These are phyloP conservation scores for Aspergillus fumigatus DNA, from an alignment of 2,329 filamentous ascomycete species.

Conservation along the genomic window DNA sequence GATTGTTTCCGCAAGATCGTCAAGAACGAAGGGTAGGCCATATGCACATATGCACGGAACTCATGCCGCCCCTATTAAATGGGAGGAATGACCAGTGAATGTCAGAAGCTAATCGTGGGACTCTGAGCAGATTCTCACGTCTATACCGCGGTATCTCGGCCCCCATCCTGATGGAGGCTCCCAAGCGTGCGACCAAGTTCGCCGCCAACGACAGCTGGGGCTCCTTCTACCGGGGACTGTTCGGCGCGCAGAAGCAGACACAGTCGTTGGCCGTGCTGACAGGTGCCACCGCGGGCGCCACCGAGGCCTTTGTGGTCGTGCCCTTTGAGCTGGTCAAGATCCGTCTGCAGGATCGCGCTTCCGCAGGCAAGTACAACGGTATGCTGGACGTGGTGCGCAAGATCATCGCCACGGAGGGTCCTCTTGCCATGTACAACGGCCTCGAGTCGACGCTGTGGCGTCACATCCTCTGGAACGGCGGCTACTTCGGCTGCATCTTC, in stretches of 20 bases:
- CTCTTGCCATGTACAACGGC: slow-evolving; percentile 89
- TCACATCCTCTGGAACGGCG: slow-evolving; percentile 88
- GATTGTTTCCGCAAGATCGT: slow-evolving; percentile 99
- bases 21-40: slow-evolving; percentile 78
- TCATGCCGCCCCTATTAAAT: not conserved
- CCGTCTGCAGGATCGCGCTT: slow-evolving; percentile 90
- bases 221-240: slow-evolving; percentile 81
- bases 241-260: slow-evolving; percentile 81
- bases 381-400: slow-evolving; percentile 51
- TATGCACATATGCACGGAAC: not conserved
- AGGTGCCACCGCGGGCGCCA: slow-evolving; percentile 89
- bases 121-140: slow-evolving; percentile 63
- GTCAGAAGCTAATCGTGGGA: not conserved
- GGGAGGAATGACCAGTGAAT: not conserved
- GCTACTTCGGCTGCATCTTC: slow-evolving; percentile 98
- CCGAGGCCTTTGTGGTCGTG: slow-evolving; percentile 93
- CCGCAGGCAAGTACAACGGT: slow-evolving; percentile 66
- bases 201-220: slow-evolving; percentile 99
- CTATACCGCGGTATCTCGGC: slow-evolving; percentile 94
- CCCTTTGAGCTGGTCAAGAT: slow-evolving; percentile 99
- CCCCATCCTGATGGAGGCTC: slow-evolving; percentile 95
- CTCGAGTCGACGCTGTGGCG: slow-evolving; percentile 96
- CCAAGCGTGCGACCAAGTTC: slow-evolving; percentile 96
- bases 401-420: slow-evolving; percentile 78
- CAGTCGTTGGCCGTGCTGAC: slow-evolving; percentile 89